Base-by-base conservation (phyloP, 495 filamentous ascomycete species). In the Daldinia concentrica region DNA sequence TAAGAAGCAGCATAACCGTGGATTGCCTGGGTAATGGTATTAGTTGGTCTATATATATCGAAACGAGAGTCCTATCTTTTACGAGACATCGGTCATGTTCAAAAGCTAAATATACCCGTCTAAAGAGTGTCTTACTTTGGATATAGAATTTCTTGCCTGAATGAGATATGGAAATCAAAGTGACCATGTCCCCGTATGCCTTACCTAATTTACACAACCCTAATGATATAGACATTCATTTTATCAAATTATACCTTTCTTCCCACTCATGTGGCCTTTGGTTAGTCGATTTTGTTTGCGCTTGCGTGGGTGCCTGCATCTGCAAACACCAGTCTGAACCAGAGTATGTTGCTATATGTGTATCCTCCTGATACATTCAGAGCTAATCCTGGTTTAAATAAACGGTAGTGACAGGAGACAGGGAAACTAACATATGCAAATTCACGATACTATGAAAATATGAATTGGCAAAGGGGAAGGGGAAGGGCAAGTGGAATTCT, bases 1-100 rank as follows among this genome's bases (percentile, higher is more conserved):
- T 19, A 83, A 78, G 50, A 83, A 78, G 68, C 68, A 72, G 64
- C 51, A 17, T 11, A 72, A 29, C 29, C 14, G n/a, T 26, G 32
- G 24, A 39, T 9, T 26, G 17, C 15, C 52, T 41, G 26, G 26
- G 17, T 51, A 19, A 52, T 58, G 15, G 37, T 50, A 48, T 12
- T 27, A n/a, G 8, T 57, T 17, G 3, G 17, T 14, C 51, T 57
- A 34, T 32, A 32, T 32, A 32, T 32, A 32, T 32, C 7, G 1
- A 32, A 32, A 29, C 27, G 7, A 32, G 7, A 32, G 2, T 8
- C 7, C 6, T 8, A 32, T 32, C 29, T 32, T 32, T 32, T 32
- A 32, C 29, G 6, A 9, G 29, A 32, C 29, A 1, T 14, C 14
- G 34, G 34, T 4, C 34, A 36, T 5, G 34, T 36, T 14, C 34